phyloP scores from a whole-genome alignment of 106 monocot species.

The Narthecium ossifragum region DNA sequence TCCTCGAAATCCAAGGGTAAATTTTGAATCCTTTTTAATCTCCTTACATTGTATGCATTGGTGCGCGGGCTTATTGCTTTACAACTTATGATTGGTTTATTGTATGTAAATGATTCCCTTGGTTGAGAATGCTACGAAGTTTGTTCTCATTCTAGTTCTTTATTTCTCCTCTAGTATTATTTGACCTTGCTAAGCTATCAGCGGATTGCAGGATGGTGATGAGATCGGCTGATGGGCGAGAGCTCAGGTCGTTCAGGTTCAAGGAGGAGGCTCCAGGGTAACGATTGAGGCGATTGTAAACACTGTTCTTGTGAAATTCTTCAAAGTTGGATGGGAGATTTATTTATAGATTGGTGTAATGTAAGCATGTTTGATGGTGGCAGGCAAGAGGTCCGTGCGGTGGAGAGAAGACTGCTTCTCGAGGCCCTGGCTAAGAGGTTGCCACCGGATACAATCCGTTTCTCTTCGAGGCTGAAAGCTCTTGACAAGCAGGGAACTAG shows the following conservation, averaged over 20 bases:
- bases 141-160: not conserved
- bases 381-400: conserved; percentile 86
- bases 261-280: conserved; percentile 72
- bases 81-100: no score
- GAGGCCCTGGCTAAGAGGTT: conserved; percentile 62
- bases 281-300: not conserved
- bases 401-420: conserved; percentile 67
- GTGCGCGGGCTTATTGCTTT: no score
- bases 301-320: not conserved
- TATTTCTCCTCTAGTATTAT: conserved; percentile 13
- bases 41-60: no score
- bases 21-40: not conserved
- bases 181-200: conserved; percentile 27
- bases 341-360: no score
- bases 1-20: conserved; percentile 75
- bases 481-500: conserved; percentile 29
- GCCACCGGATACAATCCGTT: conserved; percentile 50
- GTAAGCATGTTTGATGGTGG: conserved; percentile 2
- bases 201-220: conserved; percentile 66
- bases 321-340: not conserved
- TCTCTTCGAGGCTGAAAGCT: conserved; percentile 52
- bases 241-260: conserved; percentile 72
- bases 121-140: not conserved
- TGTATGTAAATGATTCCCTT: no score
- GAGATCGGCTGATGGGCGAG: conserved; percentile 58